Base-by-base conservation (phyloP, 129 eudicot genomes). In the Pseudognaphalium luteoalbum region DNA sequence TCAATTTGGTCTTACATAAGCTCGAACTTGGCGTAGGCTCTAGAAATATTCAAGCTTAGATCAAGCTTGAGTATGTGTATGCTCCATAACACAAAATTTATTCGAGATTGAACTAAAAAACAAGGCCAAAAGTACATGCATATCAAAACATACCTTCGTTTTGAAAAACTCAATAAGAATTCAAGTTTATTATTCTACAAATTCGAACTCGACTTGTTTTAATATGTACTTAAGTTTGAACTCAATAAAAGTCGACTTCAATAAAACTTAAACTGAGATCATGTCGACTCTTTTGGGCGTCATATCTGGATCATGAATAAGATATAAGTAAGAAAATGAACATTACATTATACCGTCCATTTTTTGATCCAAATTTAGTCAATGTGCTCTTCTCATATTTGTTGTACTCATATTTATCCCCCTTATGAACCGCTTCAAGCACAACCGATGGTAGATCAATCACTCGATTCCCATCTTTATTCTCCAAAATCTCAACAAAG, bases 341-440 rank as follows among this genome's bases (percentile, higher is more conserved):
- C 81, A 90, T 91, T 91, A 91, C 97, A 88, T 91, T 91, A 85
- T 88, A 91, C 91, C 94, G 91, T 85, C 91, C 87, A 79, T 88
- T 88, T 52, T 82, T 78, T 11, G 87, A 84, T 33, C 83, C 84
- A 52, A 84, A 85, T 60, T 77, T 77, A 3, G 82, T 66, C 2
- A 72, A 59, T 71, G 47, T 25, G 56, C 78, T 77, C 85, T 68
- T 78, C 77, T 74, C 85, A 12, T 80, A 78, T 67, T 68, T 78
- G 11, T 47, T 42, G 34, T 37, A 39, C 71, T 34, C 89, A 42
- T 68, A 33, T 15, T 20, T 39, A 63, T 42, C 87, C 2, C 72
- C 75, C 59, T 42, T 74, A 15, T 41, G 63, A 66, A 32, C 68
- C 1, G 74, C 68, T 54, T 85, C 83, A 63, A 88, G 70, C 41